These are phyloP conservation scores for Eimeria acervulina DNA, from an alignment of 169 alveolate genomes.

Conservation along the genomic window DNA sequence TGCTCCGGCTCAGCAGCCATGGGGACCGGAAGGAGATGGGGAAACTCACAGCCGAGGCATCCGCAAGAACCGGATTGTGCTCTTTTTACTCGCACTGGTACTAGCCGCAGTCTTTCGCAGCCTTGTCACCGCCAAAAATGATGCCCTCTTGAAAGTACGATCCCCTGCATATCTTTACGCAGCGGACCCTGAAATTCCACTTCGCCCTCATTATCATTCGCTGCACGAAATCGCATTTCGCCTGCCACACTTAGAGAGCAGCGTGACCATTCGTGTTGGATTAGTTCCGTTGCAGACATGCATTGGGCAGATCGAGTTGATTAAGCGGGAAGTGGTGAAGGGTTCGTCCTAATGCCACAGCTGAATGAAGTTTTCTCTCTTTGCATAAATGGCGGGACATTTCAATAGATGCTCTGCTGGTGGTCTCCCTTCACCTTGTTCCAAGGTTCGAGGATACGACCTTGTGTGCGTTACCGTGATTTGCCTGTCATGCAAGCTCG, in stretches of 20 bases:
- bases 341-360: no score
- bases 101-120: neutral
- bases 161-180: neutral
- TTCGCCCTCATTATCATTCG: neutral
- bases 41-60: neutral
- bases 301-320: neutral
- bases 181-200: neutral
- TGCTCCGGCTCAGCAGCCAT: neutral
- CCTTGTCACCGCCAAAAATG: neutral
- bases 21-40: neutral
- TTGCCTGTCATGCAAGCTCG: neutral
- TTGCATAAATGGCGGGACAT: neutral
- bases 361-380: neutral
- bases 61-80: neutral
- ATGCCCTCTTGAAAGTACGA: neutral
- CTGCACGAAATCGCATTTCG: neutral
- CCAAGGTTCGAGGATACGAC: neutral
- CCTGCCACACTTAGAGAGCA: neutral
- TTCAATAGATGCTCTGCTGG: neutral
- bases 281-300: neutral
- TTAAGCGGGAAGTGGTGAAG: neutral
- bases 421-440: neutral
- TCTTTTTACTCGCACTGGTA: neutral
- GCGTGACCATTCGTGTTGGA: neutral
- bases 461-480: neutral